Evolutionary conservation across 768 basidiomycete genomes (phyloP), one percentile per base, ranked within the genome.

Genomic region (Lepiota subincarnata): DNA sequence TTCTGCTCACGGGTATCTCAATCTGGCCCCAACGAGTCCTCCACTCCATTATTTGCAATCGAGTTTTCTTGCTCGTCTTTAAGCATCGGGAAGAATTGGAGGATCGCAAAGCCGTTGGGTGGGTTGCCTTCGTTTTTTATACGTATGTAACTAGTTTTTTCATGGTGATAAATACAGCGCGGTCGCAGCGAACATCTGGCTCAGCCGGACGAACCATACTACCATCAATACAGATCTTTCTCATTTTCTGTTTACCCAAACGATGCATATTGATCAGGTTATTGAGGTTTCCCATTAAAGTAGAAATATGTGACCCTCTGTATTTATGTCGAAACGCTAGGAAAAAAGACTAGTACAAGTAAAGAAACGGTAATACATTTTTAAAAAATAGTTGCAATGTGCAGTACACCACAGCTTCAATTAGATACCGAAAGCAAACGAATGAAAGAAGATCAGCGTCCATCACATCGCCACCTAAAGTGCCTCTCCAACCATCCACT

Each of bases 21-120:
- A n/a, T 16, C 43, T 28, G 22, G 46, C 1, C 42, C 18, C 46
- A 49, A 18, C 41, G 53, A 16, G 22, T 55, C 7, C 39, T 55
- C 28, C 53, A 55, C 26, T 48, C 47, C 22, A 41, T 55, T 2
- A 24, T 48, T 20, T 55, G 53, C 37, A 55, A 48, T 13, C 22
- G 53, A 16, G 45, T 48, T 8, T 2, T 42, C 14, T 20, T 49
- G 19, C 36, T 28, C 4, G 34, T 55, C 19, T 40, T 55, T 22
- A 40, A 42, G 14, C 34, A 31, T 16, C 22, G 47, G 19, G 39
- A 22, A 19, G 3, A 6, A 39, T 20, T 39, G 14, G 16, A 16
- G 16, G 11, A 20, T 11, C 11, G 40, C 3, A 5, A 2, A 18
- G 8, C 45, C 5, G 18, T 6, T n/a, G 16, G n/a, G 31, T 20